Conservation (phyloP, 306 rosid species). For the Datisca glomerata region DNA sequence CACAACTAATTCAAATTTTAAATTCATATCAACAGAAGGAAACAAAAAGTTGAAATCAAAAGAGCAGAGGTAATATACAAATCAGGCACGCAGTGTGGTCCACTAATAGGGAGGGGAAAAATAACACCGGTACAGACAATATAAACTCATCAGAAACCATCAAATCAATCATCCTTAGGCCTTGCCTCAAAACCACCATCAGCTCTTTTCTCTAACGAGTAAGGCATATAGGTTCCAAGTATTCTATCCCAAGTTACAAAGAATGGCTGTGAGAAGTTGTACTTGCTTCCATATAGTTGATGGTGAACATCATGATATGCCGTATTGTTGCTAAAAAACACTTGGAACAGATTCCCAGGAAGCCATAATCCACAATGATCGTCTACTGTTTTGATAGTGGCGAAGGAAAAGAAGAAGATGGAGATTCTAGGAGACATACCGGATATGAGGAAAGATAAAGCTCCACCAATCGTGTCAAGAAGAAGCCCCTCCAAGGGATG, state of each 20-base stretch:
- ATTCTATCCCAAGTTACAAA: conserved; percentile 79
- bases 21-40: conserved; percentile 17
- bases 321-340: conserved; percentile 67
- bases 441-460: conserved; percentile 58
- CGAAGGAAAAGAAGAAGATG: conserved; percentile 67
- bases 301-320: conserved; percentile 95
- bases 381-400: conserved; percentile 68
- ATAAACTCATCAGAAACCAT: conserved; percentile 8
- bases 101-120: conserved; percentile 14
- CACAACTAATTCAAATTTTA: conserved; percentile 17
- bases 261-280: conserved; percentile 85
- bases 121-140: conserved; percentile 41
- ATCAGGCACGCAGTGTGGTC: conserved; percentile 30
- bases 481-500: conserved; percentile 85
- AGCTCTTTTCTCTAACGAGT: conserved; percentile 45
- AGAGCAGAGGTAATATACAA: conserved; percentile 51
- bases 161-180: conserved; percentile 11
- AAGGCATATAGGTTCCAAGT: conserved; percentile 79
- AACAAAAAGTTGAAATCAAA: conserved; percentile 25
- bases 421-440: conserved; percentile 85
- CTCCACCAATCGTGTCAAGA: conserved; percentile 82
- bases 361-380: conserved; percentile 90
- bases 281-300: conserved; percentile 75
- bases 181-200: conserved; percentile 69
- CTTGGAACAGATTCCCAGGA: conserved; percentile 69